phyloP scores from a whole-genome alignment of 352 stramenopile species.

The Albugo laibachii region DNA sequence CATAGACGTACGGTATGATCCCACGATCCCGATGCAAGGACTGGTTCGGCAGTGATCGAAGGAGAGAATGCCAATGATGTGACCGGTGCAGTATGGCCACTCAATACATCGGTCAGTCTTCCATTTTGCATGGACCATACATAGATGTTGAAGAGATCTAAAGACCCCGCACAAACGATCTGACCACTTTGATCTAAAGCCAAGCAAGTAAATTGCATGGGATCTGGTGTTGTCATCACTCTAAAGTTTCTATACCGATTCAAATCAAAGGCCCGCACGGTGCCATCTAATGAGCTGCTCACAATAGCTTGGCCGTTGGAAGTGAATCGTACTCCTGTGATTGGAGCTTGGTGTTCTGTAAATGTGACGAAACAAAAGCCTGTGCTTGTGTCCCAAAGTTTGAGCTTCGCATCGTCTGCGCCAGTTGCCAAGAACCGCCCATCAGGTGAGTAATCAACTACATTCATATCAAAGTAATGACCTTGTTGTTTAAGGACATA shows the following conservation, averaged over 20 bases:
- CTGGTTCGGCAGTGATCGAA: slow-evolving; percentile 46
- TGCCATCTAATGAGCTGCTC: slow-evolving; percentile 95
- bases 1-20: slow-evolving; percentile 97
- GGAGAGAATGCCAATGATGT: slow-evolving; percentile 86
- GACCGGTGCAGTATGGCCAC: slow-evolving; percentile 93
- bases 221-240: slow-evolving; percentile 91
- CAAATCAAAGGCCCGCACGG: slow-evolving; percentile 95
- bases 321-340: slow-evolving; percentile 93
- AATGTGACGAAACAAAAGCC: slow-evolving; percentile 99
- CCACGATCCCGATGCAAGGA: slow-evolving; percentile 94
- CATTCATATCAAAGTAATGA: slow-evolving; percentile 96
- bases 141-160: slow-evolving; percentile 96
- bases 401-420: slow-evolving; percentile 96
- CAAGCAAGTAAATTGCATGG: slow-evolving; percentile 94
- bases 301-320: slow-evolving; percentile 85
- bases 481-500: slow-evolving; percentile 99
- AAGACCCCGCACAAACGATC: slow-evolving; percentile 86
- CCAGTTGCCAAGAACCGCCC: slow-evolving; percentile 92
- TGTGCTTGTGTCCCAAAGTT: slow-evolving; percentile 94
- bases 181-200: slow-evolving; percentile 95
- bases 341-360: slow-evolving; percentile 89
- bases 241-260: slow-evolving; percentile 98
- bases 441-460: slow-evolving; percentile 94
- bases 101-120: slow-evolving; percentile 94
- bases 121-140: slow-evolving; percentile 95